phyloP scores from a whole-genome alignment of 805 yeast species.

The Ogataea saltuana region DNA sequence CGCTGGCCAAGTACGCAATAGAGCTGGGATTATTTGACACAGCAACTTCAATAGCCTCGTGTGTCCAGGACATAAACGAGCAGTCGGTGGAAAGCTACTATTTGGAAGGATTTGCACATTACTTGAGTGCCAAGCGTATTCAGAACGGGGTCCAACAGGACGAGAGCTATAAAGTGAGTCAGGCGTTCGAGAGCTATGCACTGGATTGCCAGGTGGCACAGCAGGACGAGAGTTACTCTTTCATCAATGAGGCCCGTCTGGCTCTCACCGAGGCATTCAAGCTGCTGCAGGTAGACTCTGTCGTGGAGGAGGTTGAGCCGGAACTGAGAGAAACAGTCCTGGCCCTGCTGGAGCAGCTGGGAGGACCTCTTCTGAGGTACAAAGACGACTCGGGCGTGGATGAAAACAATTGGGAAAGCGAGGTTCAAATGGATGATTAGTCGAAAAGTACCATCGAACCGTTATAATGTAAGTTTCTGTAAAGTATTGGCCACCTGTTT shows the following conservation, averaged over 20 bases:
- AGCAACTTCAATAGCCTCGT: constrained; percentile 63
- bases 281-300: constrained; percentile 39
- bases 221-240: constrained; percentile 34
- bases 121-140: constrained; percentile 45
- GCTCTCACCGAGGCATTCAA: constrained; percentile 41
- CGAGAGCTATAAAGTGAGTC: constrained; percentile 27
- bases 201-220: constrained; percentile 24
- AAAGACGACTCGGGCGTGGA: too few species aligned
- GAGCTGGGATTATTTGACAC: constrained; percentile 74
- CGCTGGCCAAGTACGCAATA: constrained; percentile 70
- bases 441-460: neutral
- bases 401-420: constrained; percentile 49
- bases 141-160: constrained; percentile 26
- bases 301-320: constrained; percentile 46
- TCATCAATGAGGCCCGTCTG: constrained; percentile 41
- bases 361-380: constrained; percentile 53
- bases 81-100: constrained; percentile 80
- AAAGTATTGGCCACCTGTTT: too few species aligned
- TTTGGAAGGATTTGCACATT: constrained; percentile 75
- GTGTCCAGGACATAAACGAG: constrained; percentile 78
- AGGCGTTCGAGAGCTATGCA: constrained; percentile 44
- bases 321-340: constrained; percentile 59
- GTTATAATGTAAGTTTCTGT: too few species aligned
- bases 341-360: constrained; percentile 53
- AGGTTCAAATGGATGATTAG: neutral